Conservation (phyloP, 1,284 basidiomycete species). For the Ustilago loliicola region DNA sequence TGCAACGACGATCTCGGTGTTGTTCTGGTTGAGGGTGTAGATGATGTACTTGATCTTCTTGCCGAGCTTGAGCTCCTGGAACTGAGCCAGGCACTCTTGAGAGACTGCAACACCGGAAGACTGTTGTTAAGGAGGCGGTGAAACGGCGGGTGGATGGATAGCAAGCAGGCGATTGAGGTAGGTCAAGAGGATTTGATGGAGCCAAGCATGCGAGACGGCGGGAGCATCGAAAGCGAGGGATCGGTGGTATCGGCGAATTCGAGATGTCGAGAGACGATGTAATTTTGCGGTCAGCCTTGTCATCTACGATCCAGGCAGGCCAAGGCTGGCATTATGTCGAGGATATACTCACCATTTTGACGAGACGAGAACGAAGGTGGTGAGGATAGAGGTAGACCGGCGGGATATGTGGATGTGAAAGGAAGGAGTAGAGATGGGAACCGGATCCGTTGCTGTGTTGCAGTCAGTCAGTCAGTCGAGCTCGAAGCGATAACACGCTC, state of each 20-base stretch:
- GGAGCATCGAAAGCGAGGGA: background rate
- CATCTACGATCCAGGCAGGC: background rate
- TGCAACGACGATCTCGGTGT: constrained; percentile 75
- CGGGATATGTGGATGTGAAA: constrained; percentile 2
- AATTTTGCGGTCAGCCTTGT: background rate
- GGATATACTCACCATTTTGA: constrained; percentile 10
- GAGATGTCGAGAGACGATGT: background rate
- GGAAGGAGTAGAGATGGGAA: background rate
- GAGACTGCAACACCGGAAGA: constrained; percentile 82
- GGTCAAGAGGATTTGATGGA: background rate
- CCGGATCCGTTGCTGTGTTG: background rate
- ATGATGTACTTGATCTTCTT: constrained; percentile 90
- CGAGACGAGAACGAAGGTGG: background rate
- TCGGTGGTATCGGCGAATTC: background rate
- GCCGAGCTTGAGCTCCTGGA: constrained; percentile 83
- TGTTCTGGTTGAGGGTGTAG: constrained; percentile 78
- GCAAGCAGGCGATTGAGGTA: background rate
- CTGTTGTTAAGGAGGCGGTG: constrained; percentile 70
- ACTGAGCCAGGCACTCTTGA: constrained; percentile 77
- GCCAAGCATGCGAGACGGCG: background rate
- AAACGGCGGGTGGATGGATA: background rate
- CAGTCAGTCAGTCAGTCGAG: too few relatives aligned
- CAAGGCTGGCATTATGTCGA: background rate
- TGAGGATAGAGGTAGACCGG: background rate
- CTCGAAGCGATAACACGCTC: constrained; percentile 15